phyloP scores from a whole-genome alignment of 129 eudicot genomes.

The Erigeron canadensis region DNA sequence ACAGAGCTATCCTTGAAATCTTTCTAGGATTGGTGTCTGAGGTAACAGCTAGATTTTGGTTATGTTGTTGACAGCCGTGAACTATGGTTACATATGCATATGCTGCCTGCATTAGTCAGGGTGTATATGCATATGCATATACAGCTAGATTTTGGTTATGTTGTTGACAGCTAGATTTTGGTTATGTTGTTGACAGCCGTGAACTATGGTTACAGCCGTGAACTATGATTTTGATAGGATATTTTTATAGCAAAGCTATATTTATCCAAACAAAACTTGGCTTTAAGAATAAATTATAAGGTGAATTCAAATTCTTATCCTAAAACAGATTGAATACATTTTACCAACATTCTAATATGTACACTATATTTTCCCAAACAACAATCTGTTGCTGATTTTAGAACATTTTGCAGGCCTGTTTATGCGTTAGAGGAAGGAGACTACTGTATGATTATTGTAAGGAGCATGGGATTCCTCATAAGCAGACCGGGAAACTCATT shows the following conservation, averaged over 20 bases:
- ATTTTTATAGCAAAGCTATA: not conserved
- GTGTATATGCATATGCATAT: too few species aligned
- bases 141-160: too few species aligned
- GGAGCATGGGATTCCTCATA: slow-evolving; percentile 66
- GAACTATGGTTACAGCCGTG: not conserved
- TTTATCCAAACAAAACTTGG: not conserved
- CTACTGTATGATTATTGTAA: slow-evolving; percentile 69
- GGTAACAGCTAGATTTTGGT: not conserved
- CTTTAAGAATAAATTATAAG: not conserved
- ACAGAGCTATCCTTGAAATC: not conserved
- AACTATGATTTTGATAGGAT: too few species aligned
- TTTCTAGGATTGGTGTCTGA: not conserved
- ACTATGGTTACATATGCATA: not conserved
- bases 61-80: not conserved
- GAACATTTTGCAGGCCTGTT: slow-evolving; percentile 52
- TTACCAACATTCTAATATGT: not conserved
- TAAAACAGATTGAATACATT: not conserved
- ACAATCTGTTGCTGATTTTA: not conserved
- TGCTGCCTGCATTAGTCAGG: not conserved
- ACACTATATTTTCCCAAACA: not conserved
- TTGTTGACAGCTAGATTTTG: not conserved
- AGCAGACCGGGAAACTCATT: slow-evolving; percentile 84
- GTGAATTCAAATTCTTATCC: not conserved
- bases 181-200: not conserved
- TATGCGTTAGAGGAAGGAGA: slow-evolving; percentile 80